phyloP scores from a whole-genome alignment of 2,329 filamentous ascomycete species.

The Aspergillus uvarum region DNA sequence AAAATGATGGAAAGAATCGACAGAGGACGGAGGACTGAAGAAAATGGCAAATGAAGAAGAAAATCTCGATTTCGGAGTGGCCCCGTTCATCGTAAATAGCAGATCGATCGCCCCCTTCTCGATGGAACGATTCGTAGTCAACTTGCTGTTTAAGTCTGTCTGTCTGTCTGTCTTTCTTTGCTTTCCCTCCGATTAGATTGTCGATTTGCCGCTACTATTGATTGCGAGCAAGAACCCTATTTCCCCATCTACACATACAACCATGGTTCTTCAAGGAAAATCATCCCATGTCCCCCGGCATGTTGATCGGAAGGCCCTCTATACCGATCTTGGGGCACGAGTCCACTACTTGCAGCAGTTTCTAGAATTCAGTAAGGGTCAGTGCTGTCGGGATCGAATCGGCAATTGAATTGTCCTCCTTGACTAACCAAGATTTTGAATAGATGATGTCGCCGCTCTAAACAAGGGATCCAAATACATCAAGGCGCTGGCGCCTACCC shows the following conservation, averaged over 20 bases:
- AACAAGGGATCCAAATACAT: constrained; percentile 71
- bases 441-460: constrained; percentile 71
- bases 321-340: constrained; percentile 67
- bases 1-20: neutral
- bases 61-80: neutral
- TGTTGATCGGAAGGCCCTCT: constrained; percentile 68
- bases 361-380: constrained; percentile 71
- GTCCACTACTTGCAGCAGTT: constrained; percentile 74
- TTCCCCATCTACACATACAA: neutral
- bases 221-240: neutral
- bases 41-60: neutral
- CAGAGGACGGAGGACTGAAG: neutral
- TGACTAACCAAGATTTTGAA: neutral
- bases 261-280: neutral
- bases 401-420: too few species aligned
- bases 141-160: neutral
- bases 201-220: neutral
- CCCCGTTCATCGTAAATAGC: neutral
- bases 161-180: neutral
- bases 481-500: constrained; percentile 73
- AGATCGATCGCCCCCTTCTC: neutral
- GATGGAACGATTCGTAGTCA: neutral
- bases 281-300: constrained; percentile 40
- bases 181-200: neutral
- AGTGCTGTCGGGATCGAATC: constrained; percentile 22